Percentiles rank a stretch among this genome's conserved stretches.
Evolutionary conservation across 495 filamentous ascomycete genomes (phyloP).

Genomic region (Talaromyces thailandensis): DNA sequence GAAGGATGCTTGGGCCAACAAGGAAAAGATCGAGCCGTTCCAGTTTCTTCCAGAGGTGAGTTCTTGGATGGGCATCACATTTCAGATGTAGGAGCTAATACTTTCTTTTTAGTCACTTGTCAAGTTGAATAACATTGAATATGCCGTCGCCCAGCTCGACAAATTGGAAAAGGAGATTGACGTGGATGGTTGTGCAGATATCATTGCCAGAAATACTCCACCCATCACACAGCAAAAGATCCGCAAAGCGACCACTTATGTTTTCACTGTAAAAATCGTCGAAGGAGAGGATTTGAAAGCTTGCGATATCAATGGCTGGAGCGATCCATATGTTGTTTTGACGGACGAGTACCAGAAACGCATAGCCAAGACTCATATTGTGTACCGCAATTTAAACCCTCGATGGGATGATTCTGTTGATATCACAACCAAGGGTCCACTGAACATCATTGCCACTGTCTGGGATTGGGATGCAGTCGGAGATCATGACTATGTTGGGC

Average conservation of each 20-base stretch:
- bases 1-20: slow-evolving; percentile 89
- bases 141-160: slow-evolving; percentile 81
- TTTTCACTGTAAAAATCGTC: slow-evolving; percentile 98
- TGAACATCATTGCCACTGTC: slow-evolving; percentile 93
- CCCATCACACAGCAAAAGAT: slow-evolving; percentile 43
- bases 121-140: slow-evolving; percentile 97
- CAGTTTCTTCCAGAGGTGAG: slow-evolving; percentile 90
- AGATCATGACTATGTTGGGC: slow-evolving; percentile 94
- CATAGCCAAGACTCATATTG: slow-evolving; percentile 88
- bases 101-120: slow-evolving; percentile 64
- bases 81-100: slow-evolving; percentile 6
- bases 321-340: slow-evolving; percentile 95
- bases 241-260: slow-evolving; percentile 67
- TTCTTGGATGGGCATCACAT: slow-evolving; percentile 4
- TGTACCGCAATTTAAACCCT: slow-evolving; percentile 86
- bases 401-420: slow-evolving; percentile 97
- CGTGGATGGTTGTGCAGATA: slow-evolving; percentile 85
- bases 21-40: slow-evolving; percentile 93
- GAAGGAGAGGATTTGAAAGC: slow-evolving; percentile 98
- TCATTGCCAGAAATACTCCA: slow-evolving; percentile 58
- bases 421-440: slow-evolving; percentile 81
- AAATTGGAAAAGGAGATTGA: slow-evolving; percentile 82
- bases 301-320: slow-evolving; percentile 87
- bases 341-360: slow-evolving; percentile 97
- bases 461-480: slow-evolving; percentile 99